Evolutionary conservation across 164 flowering plant genomes (phyloP), one percentile per base, ranked within the genome.

Genomic region (Piper betle): DNA sequence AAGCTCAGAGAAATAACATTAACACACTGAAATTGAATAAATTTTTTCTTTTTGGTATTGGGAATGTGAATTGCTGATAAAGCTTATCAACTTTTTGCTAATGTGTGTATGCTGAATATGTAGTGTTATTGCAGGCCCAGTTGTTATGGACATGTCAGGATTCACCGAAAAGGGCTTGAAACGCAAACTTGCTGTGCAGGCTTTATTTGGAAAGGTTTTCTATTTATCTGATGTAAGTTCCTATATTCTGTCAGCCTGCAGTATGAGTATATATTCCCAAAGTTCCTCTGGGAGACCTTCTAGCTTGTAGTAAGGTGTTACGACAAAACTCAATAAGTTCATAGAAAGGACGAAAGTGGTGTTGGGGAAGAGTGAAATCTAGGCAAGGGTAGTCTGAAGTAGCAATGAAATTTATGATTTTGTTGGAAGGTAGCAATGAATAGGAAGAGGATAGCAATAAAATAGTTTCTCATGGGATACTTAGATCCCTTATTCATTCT

Each of bases 161-260:
- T 93, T 85, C 73, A 74, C 99, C 57, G 93, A 84, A 66, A 88
- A 80, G 70, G 99, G 99, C 61, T 82, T 84, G 69, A 81, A 82
- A 78, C 82, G 97, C 72, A 93, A 93, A 75, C 83, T 86, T 64
- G 99, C 97, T 52, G 96, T 93, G 52, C 88, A 91, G 74, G 66
- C 89, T 38, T 91, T 93, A 52, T 93, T 90, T 71, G 95, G 97
- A 53, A 90, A 91, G 77, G 71, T 93, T 52, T 81, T 79, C 67
- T 93, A 90, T 78, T 74, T 93, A 3, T 82, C 99, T 60, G 96
- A 88, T 88, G 98, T 90, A 71, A 72, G 74, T 4, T 54, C 19
- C 60, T 16, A 46, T 2, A 46, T 2, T 42, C 9, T 6, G 6
- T 46, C 3, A 10, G 50, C 15, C 3, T 12, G 15, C 50, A 10